Conservation (phyloP, 1,284 basidiomycete species). For the Moesziomyces aphidis region DNA sequence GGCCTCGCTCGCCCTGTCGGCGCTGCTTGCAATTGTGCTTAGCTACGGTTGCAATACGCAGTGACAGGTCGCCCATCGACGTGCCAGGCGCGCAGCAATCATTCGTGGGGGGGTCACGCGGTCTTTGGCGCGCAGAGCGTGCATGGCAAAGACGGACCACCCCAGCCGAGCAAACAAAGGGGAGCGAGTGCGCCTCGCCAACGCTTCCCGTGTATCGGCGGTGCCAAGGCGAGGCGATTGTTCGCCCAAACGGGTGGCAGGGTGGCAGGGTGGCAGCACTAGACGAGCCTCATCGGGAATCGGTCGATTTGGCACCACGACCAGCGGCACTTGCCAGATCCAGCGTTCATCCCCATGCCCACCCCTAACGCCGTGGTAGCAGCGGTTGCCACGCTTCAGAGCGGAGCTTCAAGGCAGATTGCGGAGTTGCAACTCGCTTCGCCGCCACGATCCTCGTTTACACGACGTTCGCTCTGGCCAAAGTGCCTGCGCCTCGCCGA, state of each 20-base stretch:
- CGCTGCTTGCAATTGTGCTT: too few relatives aligned
- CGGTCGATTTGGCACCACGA: background rate
- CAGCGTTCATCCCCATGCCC: background rate
- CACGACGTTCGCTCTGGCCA: conserved; percentile 10
- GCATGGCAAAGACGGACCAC: too few relatives aligned
- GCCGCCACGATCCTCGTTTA: conserved; percentile 16
- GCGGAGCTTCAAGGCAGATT: background rate
- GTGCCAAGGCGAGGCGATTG: too few relatives aligned
- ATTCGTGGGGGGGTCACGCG: background rate
- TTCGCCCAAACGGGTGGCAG: background rate
- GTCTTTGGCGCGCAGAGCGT: background rate
- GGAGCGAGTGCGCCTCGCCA: background rate
- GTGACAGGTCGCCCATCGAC: too few relatives aligned
- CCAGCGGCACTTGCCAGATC: background rate
- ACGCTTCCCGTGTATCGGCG: too few relatives aligned
- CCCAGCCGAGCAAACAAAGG: background rate
- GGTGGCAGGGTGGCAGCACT: too few relatives aligned
- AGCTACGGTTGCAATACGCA: too few relatives aligned
- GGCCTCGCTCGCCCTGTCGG: too few relatives aligned
- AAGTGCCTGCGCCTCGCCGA: conserved; percentile 1
- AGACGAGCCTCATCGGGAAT: background rate
- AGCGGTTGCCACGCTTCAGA: background rate
- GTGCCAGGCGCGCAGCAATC: background rate
- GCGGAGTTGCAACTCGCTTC: conserved; percentile 10
- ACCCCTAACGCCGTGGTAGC: too few relatives aligned